Evolutionary conservation across 768 basidiomycete genomes (phyloP), one percentile per base, ranked within the genome.

Genomic region (Pisolithus orientalis): DNA sequence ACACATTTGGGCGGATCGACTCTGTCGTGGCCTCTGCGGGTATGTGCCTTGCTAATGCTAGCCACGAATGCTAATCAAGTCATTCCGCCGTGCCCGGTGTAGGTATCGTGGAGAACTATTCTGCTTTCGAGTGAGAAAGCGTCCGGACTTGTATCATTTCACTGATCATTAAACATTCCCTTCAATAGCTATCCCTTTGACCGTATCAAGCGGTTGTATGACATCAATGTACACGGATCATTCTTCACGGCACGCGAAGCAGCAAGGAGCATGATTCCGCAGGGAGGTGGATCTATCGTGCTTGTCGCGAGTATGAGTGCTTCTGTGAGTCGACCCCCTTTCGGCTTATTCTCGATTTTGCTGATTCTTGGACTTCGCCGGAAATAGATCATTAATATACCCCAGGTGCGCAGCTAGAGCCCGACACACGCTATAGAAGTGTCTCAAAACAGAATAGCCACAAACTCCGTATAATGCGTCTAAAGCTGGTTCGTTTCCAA

Each of bases 181-280:
- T 34, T 34, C 34, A 34, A 34, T 13, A 90, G 87, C 44, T 93
- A 97, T 72, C 94, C 94, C 3, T 80, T 84, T 49, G 87, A 92
- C 56, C 85, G 87, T 48, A 82, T 92, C 61, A 85, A 85, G 66
- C 80, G 83, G 51, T 73, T 98, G 51, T 90, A 87, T 65, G 91
- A 93, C 62, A 82, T 97, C 75, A 97, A 97, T 63, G 89, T 97
- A 40, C 90, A 96, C 65, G 94, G 94, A 51, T 83, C 84, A 13
- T 94, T 90, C 74, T 95, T 87, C 72, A 95, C 93, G n/a, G 95
- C 95, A 9, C 85, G 95, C 27, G 94, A 97, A 69, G 94, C 90
- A 2, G 94, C 94, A 44, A 85, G 86, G 58, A 76, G 81, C 70
- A 97, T 97, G 95, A 87, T 94, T 55, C 81, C 85, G 8, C 75